Evolutionary conservation across 2,329 filamentous ascomycete genomes (phyloP).

Genomic region (Plenodomus biglobosus): DNA sequence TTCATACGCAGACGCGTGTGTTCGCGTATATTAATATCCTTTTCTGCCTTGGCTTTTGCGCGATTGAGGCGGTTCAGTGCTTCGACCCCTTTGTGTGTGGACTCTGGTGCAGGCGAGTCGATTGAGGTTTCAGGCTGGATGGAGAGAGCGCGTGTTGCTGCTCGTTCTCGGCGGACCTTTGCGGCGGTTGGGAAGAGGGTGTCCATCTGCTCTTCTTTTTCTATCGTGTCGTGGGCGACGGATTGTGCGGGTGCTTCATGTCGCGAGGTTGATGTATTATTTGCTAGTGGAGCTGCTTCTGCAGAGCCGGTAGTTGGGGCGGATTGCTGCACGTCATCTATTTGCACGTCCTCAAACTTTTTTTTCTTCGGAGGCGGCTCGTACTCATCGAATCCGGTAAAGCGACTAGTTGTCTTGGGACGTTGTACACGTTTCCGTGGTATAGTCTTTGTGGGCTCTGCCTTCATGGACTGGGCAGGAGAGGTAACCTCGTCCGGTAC

Average conservation of each 20-base stretch:
- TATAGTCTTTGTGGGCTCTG: conserved; percentile 27
- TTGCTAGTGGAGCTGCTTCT: not conserved
- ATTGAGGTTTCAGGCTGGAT: conserved; percentile 24
- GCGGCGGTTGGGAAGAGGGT: conserved; percentile 74
- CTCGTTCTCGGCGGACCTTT: conserved; percentile 74
- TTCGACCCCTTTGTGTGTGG: conserved; percentile 30
- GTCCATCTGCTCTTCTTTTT: conserved; percentile 63
- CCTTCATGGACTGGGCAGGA: conserved; percentile 1
- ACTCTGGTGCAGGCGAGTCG: conserved; percentile 9
- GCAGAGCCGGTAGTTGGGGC: not conserved
- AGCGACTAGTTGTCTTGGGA: conserved; percentile 53
- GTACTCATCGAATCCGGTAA: conserved; percentile 72
- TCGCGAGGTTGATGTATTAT: conserved; percentile 4
- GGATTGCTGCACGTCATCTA: conserved; percentile 30
- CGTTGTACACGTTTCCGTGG: conserved; percentile 39
- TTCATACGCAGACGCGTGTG: conserved; percentile 53
- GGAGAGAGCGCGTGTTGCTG: conserved; percentile 32
- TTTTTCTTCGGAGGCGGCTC: conserved; percentile 35
- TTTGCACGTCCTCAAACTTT: conserved; percentile 30
- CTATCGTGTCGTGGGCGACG: conserved; percentile 44
- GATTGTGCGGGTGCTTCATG: conserved; percentile 24
- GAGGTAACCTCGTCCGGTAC: conserved; percentile 14
- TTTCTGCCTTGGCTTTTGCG: conserved; percentile 49
- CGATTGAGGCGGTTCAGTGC: conserved; percentile 47
- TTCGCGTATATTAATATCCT: conserved; percentile 64